phyloP scores from a whole-genome alignment of 208 protist species.

The Vickermania spadyakhi region DNA sequence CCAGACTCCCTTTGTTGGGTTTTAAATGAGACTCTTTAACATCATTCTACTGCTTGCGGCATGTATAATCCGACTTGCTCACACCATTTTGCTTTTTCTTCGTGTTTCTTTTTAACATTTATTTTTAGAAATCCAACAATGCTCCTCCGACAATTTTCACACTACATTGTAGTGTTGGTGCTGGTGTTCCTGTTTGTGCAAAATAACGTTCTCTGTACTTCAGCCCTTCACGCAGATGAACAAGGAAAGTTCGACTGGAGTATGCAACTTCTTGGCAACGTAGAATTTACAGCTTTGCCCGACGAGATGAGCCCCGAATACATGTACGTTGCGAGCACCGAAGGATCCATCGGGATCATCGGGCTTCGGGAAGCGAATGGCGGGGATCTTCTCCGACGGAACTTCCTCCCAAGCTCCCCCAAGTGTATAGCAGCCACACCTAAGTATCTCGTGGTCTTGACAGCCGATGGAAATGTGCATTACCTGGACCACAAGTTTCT shows the following conservation, averaged over 20 bases:
- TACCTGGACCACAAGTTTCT: background rate
- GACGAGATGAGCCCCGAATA: conserved; percentile 15
- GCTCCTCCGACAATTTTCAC: background rate
- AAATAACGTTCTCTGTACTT: conserved; percentile 3
- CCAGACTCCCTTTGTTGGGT: too few species aligned
- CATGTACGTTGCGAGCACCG: conserved; percentile 42
- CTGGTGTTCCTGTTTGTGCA: conserved; percentile 8
- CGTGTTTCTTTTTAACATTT: too few species aligned
- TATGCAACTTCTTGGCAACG: conserved; percentile 60
- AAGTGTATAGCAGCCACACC: conserved; percentile 34
- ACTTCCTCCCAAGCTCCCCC: conserved; percentile 30
- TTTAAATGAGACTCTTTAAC: too few species aligned
- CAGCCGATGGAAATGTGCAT: background rate
- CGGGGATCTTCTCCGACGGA: conserved; percentile 47
- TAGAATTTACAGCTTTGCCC: conserved; percentile 44
- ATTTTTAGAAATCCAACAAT: too few species aligned
- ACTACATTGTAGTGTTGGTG: conserved; percentile 2
- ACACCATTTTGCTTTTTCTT: too few species aligned
- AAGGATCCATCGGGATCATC: conserved; percentile 68
- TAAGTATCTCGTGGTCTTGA: conserved; percentile 32
- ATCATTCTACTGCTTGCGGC: too few species aligned
- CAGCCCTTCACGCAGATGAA: conserved; percentile 82
- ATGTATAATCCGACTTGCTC: too few species aligned
- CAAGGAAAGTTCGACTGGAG: conserved; percentile 78
- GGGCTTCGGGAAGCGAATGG: conserved; percentile 12